Evolutionary conservation across 371 early-diverging fungal genomes (phyloP), one percentile per base, ranked within the genome.

Genomic region (Cokeromyces recurvatus): DNA sequence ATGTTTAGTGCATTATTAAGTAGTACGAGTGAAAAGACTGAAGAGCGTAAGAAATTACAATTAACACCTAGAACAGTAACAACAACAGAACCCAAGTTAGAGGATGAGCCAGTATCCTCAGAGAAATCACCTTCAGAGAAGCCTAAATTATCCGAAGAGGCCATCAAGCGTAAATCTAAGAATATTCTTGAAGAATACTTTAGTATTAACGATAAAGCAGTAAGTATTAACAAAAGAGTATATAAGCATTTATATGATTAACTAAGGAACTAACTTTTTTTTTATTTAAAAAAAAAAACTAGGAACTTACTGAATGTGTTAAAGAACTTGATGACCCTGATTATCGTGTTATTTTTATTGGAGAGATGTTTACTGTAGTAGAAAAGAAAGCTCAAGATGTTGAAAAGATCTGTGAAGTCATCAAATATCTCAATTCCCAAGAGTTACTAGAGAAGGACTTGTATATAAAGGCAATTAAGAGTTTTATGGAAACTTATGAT

Each of bases 101-200:
- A 9, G 4, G 4, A 14, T 14, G 4, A 4, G 10, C 7, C 7
- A 4, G 35, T 15, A 11, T 6, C 7, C 4, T 6, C 7, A n/a
- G 14, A 5, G 4, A 9, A 34, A 34, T 4, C 15, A 9, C 4
- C 35, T 11, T n/a, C 35, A 9, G 35, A 34, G 9, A 34, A 34
- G 15, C 72, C 68, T 43, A 75, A 70, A 62, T 12, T 54, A 15
- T 50, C 59, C 11, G 74, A 81, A 46, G 77, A 82, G 11, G 75
- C 62, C 38, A 73, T 81, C 8, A 61, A 77, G 52, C 71, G 74
- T 53, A 89, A 84, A 77, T 71, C 82, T 22, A 73, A 80, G 45
- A 81, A 79, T 46, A 81, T 85, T 46, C 49, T 86, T 37, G 74
- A 81, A 36, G 93, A 92, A 70, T 91, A 81, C 61, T 63, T 78